These are phyloP conservation scores for Chaetomiaceae sp. DNA, from an alignment of 2,329 filamentous ascomycete genomes.

Conservation along the genomic window DNA sequence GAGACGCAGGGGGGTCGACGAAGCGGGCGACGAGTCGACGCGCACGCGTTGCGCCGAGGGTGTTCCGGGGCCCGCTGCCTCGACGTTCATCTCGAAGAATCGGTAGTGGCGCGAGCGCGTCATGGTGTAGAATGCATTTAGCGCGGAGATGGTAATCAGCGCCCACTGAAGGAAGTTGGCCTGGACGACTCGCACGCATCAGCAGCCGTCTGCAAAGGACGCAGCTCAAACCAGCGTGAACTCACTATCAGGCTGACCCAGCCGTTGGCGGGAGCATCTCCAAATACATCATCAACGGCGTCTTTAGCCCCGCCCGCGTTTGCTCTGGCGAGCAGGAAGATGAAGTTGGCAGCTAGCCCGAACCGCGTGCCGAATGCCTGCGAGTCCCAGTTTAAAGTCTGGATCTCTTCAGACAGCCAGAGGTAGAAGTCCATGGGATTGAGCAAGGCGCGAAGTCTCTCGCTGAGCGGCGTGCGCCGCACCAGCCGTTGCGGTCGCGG, in stretches of 20 bases:
- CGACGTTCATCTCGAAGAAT: conserved; percentile 81
- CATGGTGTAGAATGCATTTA: conserved; percentile 79
- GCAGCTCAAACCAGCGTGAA: conserved; percentile 21
- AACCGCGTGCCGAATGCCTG: conserved; percentile 69
- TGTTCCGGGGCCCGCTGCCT: conserved; percentile 61
- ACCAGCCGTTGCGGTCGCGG: conserved; percentile 57
- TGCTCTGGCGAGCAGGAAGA: conserved; percentile 76
- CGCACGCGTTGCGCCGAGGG: conserved; percentile 83
- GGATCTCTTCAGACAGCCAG: conserved; percentile 87
- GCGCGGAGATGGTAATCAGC: conserved; percentile 58
- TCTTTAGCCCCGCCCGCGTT: conserved; percentile 54
- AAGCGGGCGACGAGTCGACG: conserved; percentile 74
- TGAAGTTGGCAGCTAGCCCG: conserved; percentile 68
- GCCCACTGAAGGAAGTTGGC: conserved; percentile 64
- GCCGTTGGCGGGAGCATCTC: conserved; percentile 57
- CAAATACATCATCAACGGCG: conserved; percentile 75
- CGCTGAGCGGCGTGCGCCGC: conserved; percentile 68
- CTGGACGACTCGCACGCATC: conserved; percentile 36
- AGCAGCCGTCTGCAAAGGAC: background rate
- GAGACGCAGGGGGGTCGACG: conserved; percentile 72
- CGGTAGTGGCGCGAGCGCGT: conserved; percentile 78
- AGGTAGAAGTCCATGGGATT: conserved; percentile 87
- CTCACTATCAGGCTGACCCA: conserved; percentile 57
- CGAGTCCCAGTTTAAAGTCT: conserved; percentile 86
- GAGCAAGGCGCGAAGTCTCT: conserved; percentile 74